A percentile compares a stretch with the other conserved stretches of the same genome.
Evolutionary conservation across 129 eudicot species (phyloP).

Genomic region (Flaveria linearis): DNA sequence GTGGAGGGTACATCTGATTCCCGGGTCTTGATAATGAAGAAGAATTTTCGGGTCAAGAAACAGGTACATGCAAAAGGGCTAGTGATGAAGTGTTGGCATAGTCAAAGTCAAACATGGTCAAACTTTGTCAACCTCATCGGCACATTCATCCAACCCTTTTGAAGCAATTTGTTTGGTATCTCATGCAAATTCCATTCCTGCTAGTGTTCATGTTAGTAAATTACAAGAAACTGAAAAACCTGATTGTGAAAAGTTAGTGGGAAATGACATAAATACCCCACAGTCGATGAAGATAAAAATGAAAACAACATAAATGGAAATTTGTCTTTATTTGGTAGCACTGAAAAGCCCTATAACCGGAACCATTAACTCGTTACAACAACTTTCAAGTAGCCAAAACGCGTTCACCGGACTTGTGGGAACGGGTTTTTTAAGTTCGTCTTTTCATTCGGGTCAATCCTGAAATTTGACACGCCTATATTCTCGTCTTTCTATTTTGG

Average conservation of each 20-base stretch:
- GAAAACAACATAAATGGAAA: neutral
- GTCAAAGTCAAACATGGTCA: constrained; percentile 78
- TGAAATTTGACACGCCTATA: too few species aligned
- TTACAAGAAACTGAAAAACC: constrained; percentile 30
- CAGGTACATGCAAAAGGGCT: constrained; percentile 68
- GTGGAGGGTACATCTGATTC: too few species aligned
- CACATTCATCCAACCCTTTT: constrained; percentile 75
- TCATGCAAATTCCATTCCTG: constrained; percentile 33
- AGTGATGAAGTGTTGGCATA: constrained; percentile 80
- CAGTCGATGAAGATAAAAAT: constrained; percentile 12
- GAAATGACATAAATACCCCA: constrained; percentile 21
- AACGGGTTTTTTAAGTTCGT: constrained; percentile 69
- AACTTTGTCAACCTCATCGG: constrained; percentile 45
- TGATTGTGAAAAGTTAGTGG: constrained; percentile 28
- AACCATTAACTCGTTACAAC: constrained; percentile 71
- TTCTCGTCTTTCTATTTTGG: constrained; percentile 48
- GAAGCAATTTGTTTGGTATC: constrained; percentile 65
- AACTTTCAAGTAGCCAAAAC: constrained; percentile 81
- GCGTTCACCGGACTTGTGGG: constrained; percentile 86
- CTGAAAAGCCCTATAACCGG: constrained; percentile 43
- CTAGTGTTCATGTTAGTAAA: neutral
- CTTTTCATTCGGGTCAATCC: constrained; percentile 69
- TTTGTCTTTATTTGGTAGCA: too few species aligned
- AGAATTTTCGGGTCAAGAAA: constrained; percentile 53
- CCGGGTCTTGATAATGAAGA: constrained; percentile 66